Percentiles rank a stretch among this genome's conserved stretches.
phyloP scores from a whole-genome alignment of 768 basidiomycete genomes.

The Coprinopsis strossmayeri region DNA sequence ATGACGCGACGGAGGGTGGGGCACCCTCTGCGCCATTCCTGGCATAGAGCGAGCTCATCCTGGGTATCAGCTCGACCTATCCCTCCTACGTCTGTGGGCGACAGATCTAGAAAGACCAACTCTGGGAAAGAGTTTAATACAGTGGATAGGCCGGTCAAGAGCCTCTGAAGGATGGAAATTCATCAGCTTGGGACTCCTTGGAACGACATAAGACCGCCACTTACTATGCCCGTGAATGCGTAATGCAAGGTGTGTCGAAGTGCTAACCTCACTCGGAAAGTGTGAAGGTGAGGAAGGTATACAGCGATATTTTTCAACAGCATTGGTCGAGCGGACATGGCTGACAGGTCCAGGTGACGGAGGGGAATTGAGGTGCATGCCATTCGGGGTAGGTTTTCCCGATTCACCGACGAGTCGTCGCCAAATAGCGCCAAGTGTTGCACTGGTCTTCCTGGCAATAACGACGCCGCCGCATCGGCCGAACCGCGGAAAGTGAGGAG shows the following conservation, averaged over 20 bases:
- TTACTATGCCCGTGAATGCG: slow-evolving; percentile 59
- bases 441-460: slow-evolving; percentile 59
- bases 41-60: slow-evolving; percentile 48
- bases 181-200: background rate
- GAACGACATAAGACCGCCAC: slow-evolving; percentile 19
- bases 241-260: slow-evolving; percentile 62
- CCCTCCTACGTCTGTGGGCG: slow-evolving; percentile 48
- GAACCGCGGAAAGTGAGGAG: slow-evolving; percentile 55
- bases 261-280: slow-evolving; percentile 49
- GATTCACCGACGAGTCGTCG: slow-evolving; percentile 48
- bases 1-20: slow-evolving; percentile 44
- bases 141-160: slow-evolving; percentile 54
- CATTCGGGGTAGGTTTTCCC: slow-evolving; percentile 44
- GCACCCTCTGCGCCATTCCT: slow-evolving; percentile 49
- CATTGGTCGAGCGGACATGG: slow-evolving; percentile 50
- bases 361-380: slow-evolving; percentile 42
- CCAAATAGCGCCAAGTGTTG: slow-evolving; percentile 50
- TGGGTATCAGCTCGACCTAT: slow-evolving; percentile 32
- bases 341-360: slow-evolving; percentile 50
- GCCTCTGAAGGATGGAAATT: slow-evolving; percentile 30
- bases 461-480: slow-evolving; percentile 47
- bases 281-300: slow-evolving; percentile 42
- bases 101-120: slow-evolving; percentile 51
- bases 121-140: slow-evolving; percentile 45
- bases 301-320: slow-evolving; percentile 50